Evolutionary conservation across 805 yeast genomes (phyloP), one percentile per base, ranked within the genome.

Genomic region (Barnettozyma vustinii): DNA sequence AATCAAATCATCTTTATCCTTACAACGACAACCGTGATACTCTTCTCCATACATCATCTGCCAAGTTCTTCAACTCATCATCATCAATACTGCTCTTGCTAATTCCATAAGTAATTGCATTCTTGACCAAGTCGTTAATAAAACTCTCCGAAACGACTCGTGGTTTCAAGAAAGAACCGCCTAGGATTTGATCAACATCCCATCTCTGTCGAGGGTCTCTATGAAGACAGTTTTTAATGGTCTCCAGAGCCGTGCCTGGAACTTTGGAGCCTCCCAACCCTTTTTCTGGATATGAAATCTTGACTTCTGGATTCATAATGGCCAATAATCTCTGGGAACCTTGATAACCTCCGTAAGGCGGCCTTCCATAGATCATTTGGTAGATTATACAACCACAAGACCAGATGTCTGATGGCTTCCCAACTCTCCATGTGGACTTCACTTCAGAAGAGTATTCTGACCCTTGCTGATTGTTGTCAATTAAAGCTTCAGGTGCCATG

Each of bases 341-440:
- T 45, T 81, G 78, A 57, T 78, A 87, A 4, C 74, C 73, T 0
- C 89, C 95, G 69, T 88, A 91, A 1, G 99, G 99, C 1, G 97
- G 92, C 52, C 77, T 76, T 0, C 97, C 97, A 59, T 94, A 95
- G 9, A 91, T 78, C 96, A 94, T 89, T 65, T 94, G 98, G 66
- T 90, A 92, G 1, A 94, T 72, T 3, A 94, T 92, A 64, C 98
- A 90, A 0, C 99, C 99, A 67, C 96, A 87, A 19, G 98, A 90
- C 99, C 99, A 94, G 15, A 94, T 83, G 68, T 94, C 99, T 2
- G 97, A 86, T 0, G 98, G 96, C 58, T 83, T 84, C 1, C 98
- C 97, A 10, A 91, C 96, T 64, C 80, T 87, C 92, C 79, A 74
- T 25, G 67, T 66, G 30, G 61, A 61, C 40, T 58, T 62, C 16